Base-by-base conservation (phyloP, 108 stramenopile genomes). In the Nannochloropsis salina region DNA sequence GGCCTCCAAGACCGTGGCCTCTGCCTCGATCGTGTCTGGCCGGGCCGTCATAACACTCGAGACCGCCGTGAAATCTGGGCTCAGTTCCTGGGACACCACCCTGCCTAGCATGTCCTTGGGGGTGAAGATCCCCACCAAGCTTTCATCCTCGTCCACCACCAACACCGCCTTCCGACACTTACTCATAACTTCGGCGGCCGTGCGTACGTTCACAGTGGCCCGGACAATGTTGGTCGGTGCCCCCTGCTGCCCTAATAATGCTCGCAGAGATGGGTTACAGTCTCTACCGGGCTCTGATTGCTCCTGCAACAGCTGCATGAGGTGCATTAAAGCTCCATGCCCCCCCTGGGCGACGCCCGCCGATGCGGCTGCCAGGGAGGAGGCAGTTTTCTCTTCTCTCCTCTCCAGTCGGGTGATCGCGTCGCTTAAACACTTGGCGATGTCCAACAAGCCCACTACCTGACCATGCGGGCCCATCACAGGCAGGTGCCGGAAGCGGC, bases 391-490 rank as follows among this genome's bases (percentile, higher is more conserved):
- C 44, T 90, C 86, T 22, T 93, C 81, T 81, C 44, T 80, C 86
- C 92, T 94, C 86, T 96, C 96, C 9, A 97, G 92, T 88, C 95
- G 93, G n/a, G 91, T 87, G 82, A 97, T 95, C 3, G 96, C 97
- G 89, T 96, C 96, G 90, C 96, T 95, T 91, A 97, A 88, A 80
- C 96, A 96, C 87, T 96, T 96, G 6, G 95, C 97, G 82, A 97
- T 97, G 88, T 96, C 96, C 80, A 97, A 90, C 82, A 96, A 84
- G 3, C 97, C 97, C 42, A 94, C 94, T 41, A 96, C 94, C 18
- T 90, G 87, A 5, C 94, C 95, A 83, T 90, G 90, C 44, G 92
- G 91, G 82, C 96, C 96, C 15, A 94, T 90, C 42, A 97, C 97
- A 43, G 97, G 97, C 80, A 97, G 91, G 87, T 97, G 96, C 10